Base-by-base conservation (phyloP, 1,284 basidiomycete species). In the Inonotus obliquus region DNA sequence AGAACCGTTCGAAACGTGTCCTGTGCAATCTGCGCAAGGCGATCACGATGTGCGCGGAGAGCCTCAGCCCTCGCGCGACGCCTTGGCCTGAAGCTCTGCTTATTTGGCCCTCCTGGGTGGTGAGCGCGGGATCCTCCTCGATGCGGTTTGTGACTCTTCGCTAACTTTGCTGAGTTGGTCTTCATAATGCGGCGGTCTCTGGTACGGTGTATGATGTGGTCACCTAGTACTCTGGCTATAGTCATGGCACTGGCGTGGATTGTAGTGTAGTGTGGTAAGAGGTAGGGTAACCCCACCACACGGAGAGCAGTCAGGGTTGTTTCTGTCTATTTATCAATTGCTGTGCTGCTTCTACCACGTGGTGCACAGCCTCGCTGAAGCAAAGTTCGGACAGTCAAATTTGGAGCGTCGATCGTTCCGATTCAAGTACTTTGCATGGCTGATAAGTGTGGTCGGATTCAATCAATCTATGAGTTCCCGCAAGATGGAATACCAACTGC, bases 1-100 rank as follows among this genome's bases (percentile, higher is more conserved):
- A 63, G 59, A 52, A 59, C 54, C 23, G 57, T 60, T 21, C 47
- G 44, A n/a, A 63, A 63, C 29, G 62, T 63, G 48, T 63, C 62
- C 29, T 44, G 52, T 21, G 62, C 39, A 25, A 29, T 53, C 37
- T 52, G 59, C 10, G 59, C 62, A 45, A 63, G 58, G 13, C 59
- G 58, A 9, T 60, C 58, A 21, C 62, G 55, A 47, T 59, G 59
- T 17, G 29, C 47, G 17, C 60, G 60, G 21, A 62, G 55, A 17
- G 39, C 60, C 13, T 54, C 52, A 19, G 19, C 29, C 10, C 41
- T 27, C 19, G 14, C 44, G 19, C 59, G 49, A 14, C 49, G 51
- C 21, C 38, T 60, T 51, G 37, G 41, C 29, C 44, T 54, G 37
- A 60, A 57, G 44, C 29, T 57, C 19, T 45, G 29, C 29, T 48